These are phyloP conservation scores for Calonectria hawksworthii DNA, from an alignment of 2,329 filamentous ascomycete species.

Conservation along the genomic window DNA sequence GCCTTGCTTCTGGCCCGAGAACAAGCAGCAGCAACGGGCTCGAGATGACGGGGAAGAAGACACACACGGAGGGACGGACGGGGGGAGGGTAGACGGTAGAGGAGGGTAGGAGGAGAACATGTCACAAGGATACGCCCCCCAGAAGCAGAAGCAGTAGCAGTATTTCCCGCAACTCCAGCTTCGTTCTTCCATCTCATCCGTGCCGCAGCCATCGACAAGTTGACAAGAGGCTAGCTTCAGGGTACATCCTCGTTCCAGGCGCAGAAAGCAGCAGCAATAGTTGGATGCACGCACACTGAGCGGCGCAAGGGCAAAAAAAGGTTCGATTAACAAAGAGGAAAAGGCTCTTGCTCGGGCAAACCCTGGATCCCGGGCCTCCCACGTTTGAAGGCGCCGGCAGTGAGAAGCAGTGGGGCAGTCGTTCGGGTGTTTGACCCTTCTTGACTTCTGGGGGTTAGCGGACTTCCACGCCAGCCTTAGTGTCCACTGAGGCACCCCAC, in stretches of 20 bases:
- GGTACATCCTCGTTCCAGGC: neutral
- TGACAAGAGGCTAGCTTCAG: slow-evolving; percentile 4
- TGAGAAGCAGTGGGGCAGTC: slow-evolving; percentile 27
- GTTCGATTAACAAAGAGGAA: neutral
- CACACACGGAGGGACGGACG: neutral
- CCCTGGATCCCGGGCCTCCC: slow-evolving; percentile 7
- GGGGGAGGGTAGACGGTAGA: neutral
- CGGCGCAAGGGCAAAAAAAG: neutral
- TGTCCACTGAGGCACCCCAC: neutral
- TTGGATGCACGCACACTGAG: neutral
- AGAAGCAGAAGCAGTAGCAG: too few relatives aligned
- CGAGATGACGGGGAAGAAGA: too few relatives aligned
- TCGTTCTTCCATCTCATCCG: neutral
- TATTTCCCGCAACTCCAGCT: neutral
- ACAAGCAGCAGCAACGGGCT: neutral
- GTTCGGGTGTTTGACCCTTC: slow-evolving; percentile 35
- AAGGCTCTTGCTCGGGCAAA: slow-evolving; percentile 13
- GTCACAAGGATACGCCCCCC: neutral
- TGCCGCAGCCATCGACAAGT: neutral
- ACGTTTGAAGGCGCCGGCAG: slow-evolving; percentile 30
- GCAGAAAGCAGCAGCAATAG: neutral
- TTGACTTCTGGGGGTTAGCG: slow-evolving; percentile 35
- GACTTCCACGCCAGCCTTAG: slow-evolving; percentile 20
- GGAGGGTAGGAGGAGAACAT: neutral
- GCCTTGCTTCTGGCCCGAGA: neutral